Percentiles rank a stretch among this genome's conserved stretches.
Conservation (phyloP, 139 green algal species). For the Tetraselmis striata region DNA sequence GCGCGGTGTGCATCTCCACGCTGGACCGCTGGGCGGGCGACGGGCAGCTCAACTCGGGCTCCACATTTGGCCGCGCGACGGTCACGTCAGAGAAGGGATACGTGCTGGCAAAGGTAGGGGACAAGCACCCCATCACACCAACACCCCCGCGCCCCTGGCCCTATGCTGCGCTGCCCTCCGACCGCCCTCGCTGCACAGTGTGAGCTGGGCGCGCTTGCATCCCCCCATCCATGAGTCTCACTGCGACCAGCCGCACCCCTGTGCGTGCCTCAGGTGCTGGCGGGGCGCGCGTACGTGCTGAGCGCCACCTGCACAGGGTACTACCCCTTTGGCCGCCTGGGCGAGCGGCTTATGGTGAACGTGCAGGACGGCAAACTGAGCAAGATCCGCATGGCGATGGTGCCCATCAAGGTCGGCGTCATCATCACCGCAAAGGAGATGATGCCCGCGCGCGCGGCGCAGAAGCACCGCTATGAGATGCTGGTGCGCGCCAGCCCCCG, state of each 20-base stretch:
- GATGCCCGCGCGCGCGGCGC: background rate
- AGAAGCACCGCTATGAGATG: background rate
- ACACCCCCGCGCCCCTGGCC: background rate
- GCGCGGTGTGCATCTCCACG: background rate
- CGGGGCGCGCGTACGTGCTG: background rate
- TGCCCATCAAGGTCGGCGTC: constrained; percentile 7
- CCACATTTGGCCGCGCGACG: background rate
- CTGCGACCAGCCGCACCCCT: too few species aligned
- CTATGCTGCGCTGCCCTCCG: too few species aligned
- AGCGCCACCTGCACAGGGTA: constrained; percentile 4
- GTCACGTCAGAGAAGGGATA: background rate
- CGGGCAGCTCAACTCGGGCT: background rate
- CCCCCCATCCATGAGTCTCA: too few species aligned
- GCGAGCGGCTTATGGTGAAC: constrained; percentile 3
- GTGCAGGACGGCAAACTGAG: constrained; percentile 1
- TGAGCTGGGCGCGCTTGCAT: too few species aligned
- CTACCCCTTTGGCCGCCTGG: constrained; percentile 2
- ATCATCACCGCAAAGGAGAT: constrained; percentile 1
- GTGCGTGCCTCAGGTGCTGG: background rate
- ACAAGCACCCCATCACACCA: background rate
- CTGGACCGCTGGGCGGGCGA: background rate
- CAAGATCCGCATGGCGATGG: background rate
- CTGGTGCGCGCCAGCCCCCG: too few species aligned
- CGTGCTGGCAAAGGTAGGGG: background rate
- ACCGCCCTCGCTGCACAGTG: too few species aligned